These are phyloP conservation scores for Anisodus acutangulus DNA, from an alignment of 257 asterid genomes.

Conservation along the genomic window DNA sequence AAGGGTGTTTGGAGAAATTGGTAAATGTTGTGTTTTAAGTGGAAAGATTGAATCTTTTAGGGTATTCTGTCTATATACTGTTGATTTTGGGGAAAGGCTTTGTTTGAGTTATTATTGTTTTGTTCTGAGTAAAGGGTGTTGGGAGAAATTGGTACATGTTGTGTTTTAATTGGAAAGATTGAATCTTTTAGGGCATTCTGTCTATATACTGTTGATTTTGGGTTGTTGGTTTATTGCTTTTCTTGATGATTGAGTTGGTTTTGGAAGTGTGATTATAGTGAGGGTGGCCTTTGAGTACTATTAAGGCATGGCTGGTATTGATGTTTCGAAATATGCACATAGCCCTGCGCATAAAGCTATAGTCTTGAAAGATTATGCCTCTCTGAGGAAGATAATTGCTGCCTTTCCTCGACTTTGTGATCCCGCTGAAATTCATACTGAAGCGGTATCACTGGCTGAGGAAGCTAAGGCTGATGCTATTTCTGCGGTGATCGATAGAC, in stretches of 20 bases:
- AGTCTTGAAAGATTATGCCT: conserved; percentile 75
- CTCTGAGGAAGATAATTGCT: conserved; percentile 67
- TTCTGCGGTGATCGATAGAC: conserved; percentile 71
- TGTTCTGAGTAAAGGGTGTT: neutral
- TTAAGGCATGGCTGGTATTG: conserved; percentile 67
- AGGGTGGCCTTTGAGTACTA: conserved; percentile 31
- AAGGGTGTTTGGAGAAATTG: conserved; percentile 19
- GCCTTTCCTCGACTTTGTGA: conserved; percentile 74
- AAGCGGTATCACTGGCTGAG: conserved; percentile 70
- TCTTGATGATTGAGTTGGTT: conserved; percentile 34
- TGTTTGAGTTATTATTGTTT: neutral
- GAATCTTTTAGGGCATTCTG: conserved; percentile 19
- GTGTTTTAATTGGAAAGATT: conserved; percentile 6
- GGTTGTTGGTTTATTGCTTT: conserved; percentile 15
- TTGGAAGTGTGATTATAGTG: conserved; percentile 33
- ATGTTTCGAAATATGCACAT: conserved; percentile 73
- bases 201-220: neutral
- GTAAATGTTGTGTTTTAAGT: conserved; percentile 22
- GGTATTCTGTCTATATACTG: neutral
- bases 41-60: conserved; percentile 4
- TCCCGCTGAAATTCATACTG: conserved; percentile 70
- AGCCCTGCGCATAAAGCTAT: conserved; percentile 89
- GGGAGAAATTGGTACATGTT: conserved; percentile 16
- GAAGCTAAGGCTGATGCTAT: conserved; percentile 90
- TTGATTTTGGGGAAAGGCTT: conserved; percentile 19